These are phyloP conservation scores for Bacidia gigantensis DNA, from an alignment of 495 filamentous ascomycete genomes.

Conservation along the genomic window DNA sequence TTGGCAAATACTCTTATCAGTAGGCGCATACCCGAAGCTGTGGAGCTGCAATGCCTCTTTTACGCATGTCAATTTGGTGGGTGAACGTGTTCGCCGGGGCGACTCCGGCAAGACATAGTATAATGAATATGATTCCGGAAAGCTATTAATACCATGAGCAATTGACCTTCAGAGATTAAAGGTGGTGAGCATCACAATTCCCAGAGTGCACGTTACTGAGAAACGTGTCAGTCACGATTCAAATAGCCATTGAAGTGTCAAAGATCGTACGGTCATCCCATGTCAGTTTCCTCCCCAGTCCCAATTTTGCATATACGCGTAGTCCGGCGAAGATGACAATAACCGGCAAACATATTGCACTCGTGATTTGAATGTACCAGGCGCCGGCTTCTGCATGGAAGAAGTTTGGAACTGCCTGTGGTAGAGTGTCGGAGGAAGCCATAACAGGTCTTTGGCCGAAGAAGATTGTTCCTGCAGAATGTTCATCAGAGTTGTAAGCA, in stretches of 20 bases:
- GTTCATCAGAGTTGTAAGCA: no score
- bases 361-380: slow-evolving; percentile 5
- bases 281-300: slow-evolving; percentile 8
- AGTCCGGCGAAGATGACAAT: slow-evolving; percentile 10
- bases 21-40: not conserved
- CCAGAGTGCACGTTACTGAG: slow-evolving; percentile 6
- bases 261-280: slow-evolving; percentile 12
- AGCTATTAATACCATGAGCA: no score
- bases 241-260: not conserved
- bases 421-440: not conserved
- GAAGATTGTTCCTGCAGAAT: not conserved
- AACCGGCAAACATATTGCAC: slow-evolving; percentile 11
- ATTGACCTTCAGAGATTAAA: not conserved
- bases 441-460: not conserved
- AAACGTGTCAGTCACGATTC: not conserved
- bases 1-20: not conserved
- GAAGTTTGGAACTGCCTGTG: slow-evolving; percentile 1
- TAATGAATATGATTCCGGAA: not conserved
- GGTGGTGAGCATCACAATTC: not conserved
- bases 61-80: not conserved
- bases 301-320: slow-evolving; percentile 8
- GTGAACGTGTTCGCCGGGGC: not conserved
- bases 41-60: not conserved
- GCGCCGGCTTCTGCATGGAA: slow-evolving; percentile 3
- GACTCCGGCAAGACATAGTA: not conserved